Evolutionary conservation across 352 stramenopile genomes (phyloP), one percentile per base, ranked within the genome.

Genomic region (Lagenidium sp.): DNA sequence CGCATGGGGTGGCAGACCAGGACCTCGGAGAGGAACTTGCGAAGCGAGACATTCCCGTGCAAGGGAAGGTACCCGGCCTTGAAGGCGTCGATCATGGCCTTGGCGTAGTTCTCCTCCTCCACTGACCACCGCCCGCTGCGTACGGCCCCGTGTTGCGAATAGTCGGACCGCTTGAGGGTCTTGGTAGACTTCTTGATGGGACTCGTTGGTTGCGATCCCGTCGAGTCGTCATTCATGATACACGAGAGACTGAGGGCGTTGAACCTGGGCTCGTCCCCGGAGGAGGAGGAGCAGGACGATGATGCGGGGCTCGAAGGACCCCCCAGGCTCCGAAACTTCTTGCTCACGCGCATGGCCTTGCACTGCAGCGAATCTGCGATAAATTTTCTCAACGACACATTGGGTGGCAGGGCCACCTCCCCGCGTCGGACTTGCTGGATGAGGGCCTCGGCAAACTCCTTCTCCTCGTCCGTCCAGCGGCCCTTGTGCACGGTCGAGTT

Each of bases 1-100:
- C 83, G 75, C 83, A 95, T 95, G 29, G 82, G 82, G 51, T 92
- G 76, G 56, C 84, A 95, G 44, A 90, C 68, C 10, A 95, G 65
- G 49, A 88, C 79, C 41, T 89, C 81, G 3, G 79, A 89, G 4
- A 95, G 60, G 47, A 92, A 95, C 51, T 85, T 88, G 41, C 84
- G 78, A 25, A 95, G 68, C 4, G 68, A 82, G 30, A 89, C 82
- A 30, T 85, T 91, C 43, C 83, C 81, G 36, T 90, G 68, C 10
- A 88, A 54, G 6, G 76, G 76, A 15, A 88, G 57, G 30, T 80
- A 82, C 1, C 72, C 76, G 1, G 67, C 37, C 47, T 85, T 88
- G 46, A 88, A 88, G 5, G 70, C 72, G 25, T 88, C 70, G 30
- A 85, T 88, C 76, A 88, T 85, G n/a, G 69, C 76, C 43, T 83